Evolutionary conservation across 2,329 filamentous ascomycete species (phyloP).

Genomic region (Furcasterigmium furcatum): DNA sequence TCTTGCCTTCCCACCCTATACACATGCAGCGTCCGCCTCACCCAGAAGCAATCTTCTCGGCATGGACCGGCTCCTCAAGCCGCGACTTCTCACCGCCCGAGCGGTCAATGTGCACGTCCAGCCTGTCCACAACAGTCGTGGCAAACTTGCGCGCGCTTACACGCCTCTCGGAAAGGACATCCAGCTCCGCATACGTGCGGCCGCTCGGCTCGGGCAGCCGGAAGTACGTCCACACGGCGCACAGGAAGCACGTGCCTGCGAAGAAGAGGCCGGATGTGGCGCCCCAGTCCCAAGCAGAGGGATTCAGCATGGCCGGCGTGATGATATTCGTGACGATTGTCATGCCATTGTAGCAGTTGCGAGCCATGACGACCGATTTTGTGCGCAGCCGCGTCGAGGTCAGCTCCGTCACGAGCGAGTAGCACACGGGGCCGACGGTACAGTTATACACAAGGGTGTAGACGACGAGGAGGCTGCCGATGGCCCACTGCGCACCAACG

Average conservation of each 20-base stretch:
- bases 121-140: too few species aligned
- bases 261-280: conserved; percentile 89
- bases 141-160: conserved; percentile 68
- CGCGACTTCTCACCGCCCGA: too few species aligned
- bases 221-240: conserved; percentile 79
- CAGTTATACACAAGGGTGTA: conserved; percentile 40
- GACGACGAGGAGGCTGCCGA: conserved; percentile 79
- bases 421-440: conserved; percentile 77
- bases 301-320: conserved; percentile 92
- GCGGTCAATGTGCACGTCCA: too few species aligned
- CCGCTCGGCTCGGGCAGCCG: conserved; percentile 76
- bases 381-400: conserved; percentile 81
- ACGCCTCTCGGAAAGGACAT: conserved; percentile 75
- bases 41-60: too few species aligned
- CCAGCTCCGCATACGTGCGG: conserved; percentile 81
- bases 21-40: too few species aligned
- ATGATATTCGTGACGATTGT: conserved; percentile 78
- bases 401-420: conserved; percentile 82
- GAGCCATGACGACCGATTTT: conserved; percentile 85
- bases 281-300: conserved; percentile 80
- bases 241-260: conserved; percentile 70
- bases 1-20: too few species aligned
- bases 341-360: conserved; percentile 77
- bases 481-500: conserved; percentile 66
- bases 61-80: too few species aligned